Evolutionary conservation across 1,284 basidiomycete genomes (phyloP).

Genomic region (Waitea zeae): DNA sequence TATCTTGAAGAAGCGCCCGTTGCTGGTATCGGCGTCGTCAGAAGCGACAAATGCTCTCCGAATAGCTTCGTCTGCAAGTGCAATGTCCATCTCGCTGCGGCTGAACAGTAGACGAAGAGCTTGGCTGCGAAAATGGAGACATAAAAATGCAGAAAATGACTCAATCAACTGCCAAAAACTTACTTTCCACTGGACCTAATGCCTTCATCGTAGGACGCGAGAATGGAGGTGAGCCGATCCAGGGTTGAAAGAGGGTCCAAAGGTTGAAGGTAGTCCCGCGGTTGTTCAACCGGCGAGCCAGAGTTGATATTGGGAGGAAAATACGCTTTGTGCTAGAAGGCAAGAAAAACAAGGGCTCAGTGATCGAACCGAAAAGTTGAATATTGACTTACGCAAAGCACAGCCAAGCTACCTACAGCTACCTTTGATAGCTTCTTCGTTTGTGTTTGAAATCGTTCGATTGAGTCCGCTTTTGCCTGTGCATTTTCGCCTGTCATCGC

Average conservation of each 20-base stretch:
- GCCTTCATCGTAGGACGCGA: conserved; percentile 35
- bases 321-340: conserved; percentile 49
- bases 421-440: conserved; percentile 58
- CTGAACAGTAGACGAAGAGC: conserved; percentile 56
- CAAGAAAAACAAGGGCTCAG: background rate
- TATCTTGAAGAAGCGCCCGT: conserved; percentile 63
- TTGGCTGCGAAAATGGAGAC: too few relatives aligned
- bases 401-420: conserved; percentile 71
- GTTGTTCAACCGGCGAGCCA: conserved; percentile 40
- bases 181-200: conserved; percentile 45
- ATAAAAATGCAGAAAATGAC: too few relatives aligned
- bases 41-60: conserved; percentile 54
- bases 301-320: conserved; percentile 43
- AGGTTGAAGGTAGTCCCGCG: conserved; percentile 30
- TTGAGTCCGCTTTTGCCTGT: conserved; percentile 30
- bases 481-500: conserved; percentile 24
- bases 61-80: conserved; percentile 56
- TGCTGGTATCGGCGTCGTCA: conserved; percentile 33
- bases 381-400: conserved; percentile 64
- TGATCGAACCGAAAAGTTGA: background rate
- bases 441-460: conserved; percentile 60
- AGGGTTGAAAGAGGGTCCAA: conserved; percentile 34
- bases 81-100: conserved; percentile 37
- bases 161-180: too few relatives aligned
- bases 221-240: conserved; percentile 49